These are phyloP conservation scores for Apostasia shenzhenica DNA, from an alignment of 106 monocot genomes.

Conservation along the genomic window DNA sequence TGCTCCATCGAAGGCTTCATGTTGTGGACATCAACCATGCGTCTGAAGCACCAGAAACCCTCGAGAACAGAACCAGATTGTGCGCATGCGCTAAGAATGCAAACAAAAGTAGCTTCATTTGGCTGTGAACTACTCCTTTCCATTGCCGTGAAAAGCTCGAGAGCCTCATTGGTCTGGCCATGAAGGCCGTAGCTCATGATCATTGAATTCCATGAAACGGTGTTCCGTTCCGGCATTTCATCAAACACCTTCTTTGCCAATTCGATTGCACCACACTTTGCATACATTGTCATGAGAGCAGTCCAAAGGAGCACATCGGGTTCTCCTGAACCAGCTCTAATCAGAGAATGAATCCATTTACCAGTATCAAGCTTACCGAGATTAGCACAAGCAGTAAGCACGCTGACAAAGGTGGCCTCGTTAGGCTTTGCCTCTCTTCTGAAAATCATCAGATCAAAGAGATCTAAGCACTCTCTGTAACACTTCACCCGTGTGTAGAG, in stretches of 20 bases:
- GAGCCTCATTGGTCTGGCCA: conserved; percentile 34
- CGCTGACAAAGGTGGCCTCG: conserved; percentile 63
- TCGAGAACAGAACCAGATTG: conserved; percentile 48
- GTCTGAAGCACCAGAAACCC: conserved; percentile 67
- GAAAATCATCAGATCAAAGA: conserved; percentile 53
- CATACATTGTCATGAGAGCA: conserved; percentile 67
- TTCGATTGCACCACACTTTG: conserved; percentile 60
- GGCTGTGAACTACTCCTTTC: conserved; percentile 35
- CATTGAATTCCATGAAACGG: conserved; percentile 66
- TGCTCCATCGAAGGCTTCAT: conserved; percentile 57
- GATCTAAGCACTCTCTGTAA: conserved; percentile 41
- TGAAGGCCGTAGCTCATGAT: conserved; percentile 59
- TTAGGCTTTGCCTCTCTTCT: conserved; percentile 19
- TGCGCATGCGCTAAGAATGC: conserved; percentile 54
- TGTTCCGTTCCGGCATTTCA: conserved; percentile 32
- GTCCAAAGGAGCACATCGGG: conserved; percentile 57
- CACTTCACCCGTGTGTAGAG: conserved; percentile 38
- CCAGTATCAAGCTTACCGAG: conserved; percentile 53
- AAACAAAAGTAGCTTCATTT: conserved; percentile 54
- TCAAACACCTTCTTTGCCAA: conserved; percentile 46
- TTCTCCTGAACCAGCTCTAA: conserved; percentile 4
- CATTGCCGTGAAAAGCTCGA: conserved; percentile 64
- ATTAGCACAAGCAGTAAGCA: conserved; percentile 45
- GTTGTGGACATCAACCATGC: conserved; percentile 36
- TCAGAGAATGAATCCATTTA: conserved; percentile 51